Evolutionary conservation across 2,329 filamentous ascomycete species (phyloP).

Genomic region (Penicillium sp.): DNA sequence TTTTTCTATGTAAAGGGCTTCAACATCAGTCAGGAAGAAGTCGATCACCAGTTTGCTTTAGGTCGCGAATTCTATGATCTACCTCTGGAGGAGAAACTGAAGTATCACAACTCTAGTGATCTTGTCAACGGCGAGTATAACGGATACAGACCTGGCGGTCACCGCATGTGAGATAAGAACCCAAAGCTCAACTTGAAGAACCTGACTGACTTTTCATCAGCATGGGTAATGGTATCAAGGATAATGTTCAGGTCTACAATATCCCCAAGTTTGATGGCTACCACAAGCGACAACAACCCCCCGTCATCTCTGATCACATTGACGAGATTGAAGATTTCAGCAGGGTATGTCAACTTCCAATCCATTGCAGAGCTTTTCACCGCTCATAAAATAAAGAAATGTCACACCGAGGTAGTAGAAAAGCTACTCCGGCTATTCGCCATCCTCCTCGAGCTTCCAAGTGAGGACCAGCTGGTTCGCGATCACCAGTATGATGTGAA

Average conservation of each 20-base stretch:
- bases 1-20: slow-evolving; percentile 67
- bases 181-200: slow-evolving; percentile 11
- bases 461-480: slow-evolving; percentile 57
- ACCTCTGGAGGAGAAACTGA: slow-evolving; percentile 59
- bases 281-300: slow-evolving; percentile 49
- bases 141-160: slow-evolving; percentile 54
- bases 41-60: slow-evolving; percentile 62
- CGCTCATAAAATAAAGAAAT: slow-evolving; percentile 22
- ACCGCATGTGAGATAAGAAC: slow-evolving; percentile 28
- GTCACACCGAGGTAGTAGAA: slow-evolving; percentile 33
- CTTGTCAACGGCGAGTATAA: slow-evolving; percentile 58
- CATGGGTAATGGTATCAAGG: slow-evolving; percentile 45
- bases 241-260: slow-evolving; percentile 62
- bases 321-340: slow-evolving; percentile 58
- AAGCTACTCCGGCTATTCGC: slow-evolving; percentile 60
- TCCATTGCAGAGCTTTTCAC: not conserved
- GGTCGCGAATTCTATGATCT: slow-evolving; percentile 60
- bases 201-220: slow-evolving; percentile 7
- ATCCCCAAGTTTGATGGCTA: slow-evolving; percentile 57
- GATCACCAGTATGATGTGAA: slow-evolving; percentile 60
- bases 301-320: slow-evolving; percentile 50
- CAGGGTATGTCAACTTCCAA: slow-evolving; percentile 24
- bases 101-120: slow-evolving; percentile 49
- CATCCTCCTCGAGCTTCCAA: slow-evolving; percentile 59
- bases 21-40: slow-evolving; percentile 59